Percentiles rank a stretch among this genome's conserved stretches.
These are phyloP conservation scores for Secale cereale DNA, from an alignment of 176 grass and related monocot genomes.

Conservation along the genomic window DNA sequence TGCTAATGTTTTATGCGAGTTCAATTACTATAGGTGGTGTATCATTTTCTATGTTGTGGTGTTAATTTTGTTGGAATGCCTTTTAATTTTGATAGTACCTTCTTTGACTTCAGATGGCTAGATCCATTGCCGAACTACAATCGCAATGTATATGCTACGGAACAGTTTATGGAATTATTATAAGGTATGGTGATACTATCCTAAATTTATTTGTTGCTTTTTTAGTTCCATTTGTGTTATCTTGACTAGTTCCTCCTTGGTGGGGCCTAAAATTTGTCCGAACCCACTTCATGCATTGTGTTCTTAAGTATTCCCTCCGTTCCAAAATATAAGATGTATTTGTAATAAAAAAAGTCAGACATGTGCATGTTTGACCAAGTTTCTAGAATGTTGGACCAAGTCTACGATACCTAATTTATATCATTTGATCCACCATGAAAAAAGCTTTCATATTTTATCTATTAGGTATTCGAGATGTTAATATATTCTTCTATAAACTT, in stretches of 20 bases:
- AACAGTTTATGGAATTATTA: background rate
- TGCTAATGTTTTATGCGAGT: background rate
- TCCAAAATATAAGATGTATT: no score
- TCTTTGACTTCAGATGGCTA: background rate
- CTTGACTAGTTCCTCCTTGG: background rate
- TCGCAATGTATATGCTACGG: background rate
- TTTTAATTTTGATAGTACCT: background rate
- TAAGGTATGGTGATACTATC: background rate
- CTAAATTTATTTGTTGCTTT: background rate
- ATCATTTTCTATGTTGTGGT: background rate
- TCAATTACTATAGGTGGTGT: background rate
- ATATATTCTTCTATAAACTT: no score
- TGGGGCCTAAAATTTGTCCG: background rate
- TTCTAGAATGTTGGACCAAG: no score
- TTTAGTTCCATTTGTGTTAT: background rate
- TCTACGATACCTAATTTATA: no score
- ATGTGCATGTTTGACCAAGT: no score
- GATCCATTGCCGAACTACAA: background rate
- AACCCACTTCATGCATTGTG: no score
- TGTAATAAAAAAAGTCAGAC: no score
- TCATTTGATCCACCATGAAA: no score
- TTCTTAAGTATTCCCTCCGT: no score
- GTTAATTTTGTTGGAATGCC: background rate
- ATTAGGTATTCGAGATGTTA: no score
- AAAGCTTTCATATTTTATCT: no score